Evolutionary conservation across 2,329 filamentous ascomycete genomes (phyloP).

Genomic region (Didymella pinodella): DNA sequence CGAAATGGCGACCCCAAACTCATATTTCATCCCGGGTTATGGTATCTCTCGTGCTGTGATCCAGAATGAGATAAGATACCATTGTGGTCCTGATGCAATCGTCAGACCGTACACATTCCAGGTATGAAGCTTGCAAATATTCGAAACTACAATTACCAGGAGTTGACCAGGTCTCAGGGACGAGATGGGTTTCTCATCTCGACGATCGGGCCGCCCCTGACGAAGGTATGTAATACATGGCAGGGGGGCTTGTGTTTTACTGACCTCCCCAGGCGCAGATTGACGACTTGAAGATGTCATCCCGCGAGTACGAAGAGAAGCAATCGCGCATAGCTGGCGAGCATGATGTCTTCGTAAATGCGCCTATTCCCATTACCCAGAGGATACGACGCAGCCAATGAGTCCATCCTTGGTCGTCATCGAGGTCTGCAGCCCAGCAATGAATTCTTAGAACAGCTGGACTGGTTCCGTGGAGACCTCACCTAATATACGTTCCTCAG

Average conservation of each 20-base stretch:
- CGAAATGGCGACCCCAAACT: constrained; percentile 45
- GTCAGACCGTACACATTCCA: constrained; percentile 54
- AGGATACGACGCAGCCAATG: constrained; percentile 42
- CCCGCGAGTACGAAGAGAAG: constrained; percentile 53
- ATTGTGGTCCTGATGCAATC: constrained; percentile 54
- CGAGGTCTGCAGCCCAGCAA: not conserved
- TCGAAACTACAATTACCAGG: not conserved
- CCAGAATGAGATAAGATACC: constrained; percentile 54
- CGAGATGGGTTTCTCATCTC: constrained; percentile 55
- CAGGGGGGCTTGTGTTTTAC: not conserved
- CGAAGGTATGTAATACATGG: constrained; percentile 43
- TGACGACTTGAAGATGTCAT: constrained; percentile 52
- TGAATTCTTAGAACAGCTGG: not conserved
- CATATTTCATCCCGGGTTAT: constrained; percentile 54
- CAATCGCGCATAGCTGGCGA: constrained; percentile 50
- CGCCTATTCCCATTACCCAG: constrained; percentile 49
- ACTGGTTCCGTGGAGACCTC: not conserved
- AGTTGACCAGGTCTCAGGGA: constrained; percentile 43
- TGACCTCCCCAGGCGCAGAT: constrained; percentile 51
- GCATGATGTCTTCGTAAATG: constrained; percentile 50
- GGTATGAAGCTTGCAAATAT: constrained; percentile 29
- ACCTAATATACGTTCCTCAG: constrained; percentile 1
- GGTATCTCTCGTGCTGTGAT: constrained; percentile 55
- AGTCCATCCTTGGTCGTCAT: constrained; percentile 4
- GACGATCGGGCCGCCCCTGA: constrained; percentile 51